phyloP scores from a whole-genome alignment of 345 rosid genomes.

The Odontarrhena argentea region DNA sequence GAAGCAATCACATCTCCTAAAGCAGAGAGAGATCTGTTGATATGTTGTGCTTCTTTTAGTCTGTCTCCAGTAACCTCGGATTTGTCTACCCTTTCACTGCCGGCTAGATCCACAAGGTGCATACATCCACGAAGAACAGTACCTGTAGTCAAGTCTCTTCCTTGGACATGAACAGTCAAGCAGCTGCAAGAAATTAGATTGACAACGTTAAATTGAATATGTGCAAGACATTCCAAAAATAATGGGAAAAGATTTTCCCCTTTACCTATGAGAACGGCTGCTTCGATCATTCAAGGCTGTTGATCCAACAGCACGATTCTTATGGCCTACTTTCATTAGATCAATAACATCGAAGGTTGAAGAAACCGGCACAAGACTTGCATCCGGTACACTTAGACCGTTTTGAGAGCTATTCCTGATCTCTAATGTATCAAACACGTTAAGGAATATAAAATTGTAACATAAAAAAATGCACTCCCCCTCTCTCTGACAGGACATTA shows the following conservation, averaged over 20 bases:
- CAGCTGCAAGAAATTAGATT: slow-evolving; percentile 56
- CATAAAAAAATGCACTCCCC: background rate
- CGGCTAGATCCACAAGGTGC: slow-evolving; percentile 98
- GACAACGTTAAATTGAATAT: slow-evolving; percentile 30
- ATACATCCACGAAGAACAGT: slow-evolving; percentile 79
- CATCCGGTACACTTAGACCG: slow-evolving; percentile 95
- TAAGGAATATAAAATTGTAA: slow-evolving; percentile 45
- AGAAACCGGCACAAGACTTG: slow-evolving; percentile 76
- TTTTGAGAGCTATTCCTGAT: slow-evolving; percentile 90
- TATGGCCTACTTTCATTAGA: slow-evolving; percentile 89
- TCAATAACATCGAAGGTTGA: slow-evolving; percentile 86
- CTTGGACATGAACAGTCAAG: slow-evolving; percentile 97
- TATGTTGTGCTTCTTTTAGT: slow-evolving; percentile 93
- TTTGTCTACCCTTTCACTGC: slow-evolving; percentile 95
- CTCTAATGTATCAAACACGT: slow-evolving; percentile 68
- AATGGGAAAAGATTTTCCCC: slow-evolving; percentile 11
- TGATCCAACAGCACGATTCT: slow-evolving; percentile 89
- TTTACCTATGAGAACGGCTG: slow-evolving; percentile 97
- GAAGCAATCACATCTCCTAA: slow-evolving; percentile 97
- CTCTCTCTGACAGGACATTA: slow-evolving; percentile 9
- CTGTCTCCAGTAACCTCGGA: slow-evolving; percentile 94
- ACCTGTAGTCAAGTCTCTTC: slow-evolving; percentile 87
- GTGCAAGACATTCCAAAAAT: background rate
- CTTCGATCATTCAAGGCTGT: slow-evolving; percentile 97
- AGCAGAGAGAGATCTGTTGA: slow-evolving; percentile 93